phyloP scores from a whole-genome alignment of 1,284 basidiomycete species.

The Ganoderma sinense region DNA sequence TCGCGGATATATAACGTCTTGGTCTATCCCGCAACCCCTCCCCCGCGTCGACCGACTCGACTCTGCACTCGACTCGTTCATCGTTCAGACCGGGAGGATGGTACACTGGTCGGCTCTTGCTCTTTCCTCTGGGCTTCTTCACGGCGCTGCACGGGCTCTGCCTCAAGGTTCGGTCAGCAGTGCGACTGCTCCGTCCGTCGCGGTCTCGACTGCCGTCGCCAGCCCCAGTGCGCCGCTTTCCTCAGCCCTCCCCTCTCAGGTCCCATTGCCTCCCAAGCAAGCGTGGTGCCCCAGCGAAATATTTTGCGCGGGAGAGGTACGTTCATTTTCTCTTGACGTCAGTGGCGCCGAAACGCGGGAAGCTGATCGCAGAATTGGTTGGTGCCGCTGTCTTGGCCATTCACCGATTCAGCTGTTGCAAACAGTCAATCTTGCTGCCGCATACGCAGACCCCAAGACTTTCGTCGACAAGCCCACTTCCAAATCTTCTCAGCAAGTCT shows the following conservation, averaged over 20 bases:
- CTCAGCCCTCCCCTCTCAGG: slow-evolving; percentile 71
- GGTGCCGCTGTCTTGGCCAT: background rate
- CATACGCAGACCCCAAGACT: slow-evolving; percentile 87
- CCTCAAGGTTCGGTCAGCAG: slow-evolving; percentile 32
- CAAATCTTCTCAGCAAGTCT: slow-evolving; percentile 67
- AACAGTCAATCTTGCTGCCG: slow-evolving; percentile 81
- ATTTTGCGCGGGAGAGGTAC: slow-evolving; percentile 82
- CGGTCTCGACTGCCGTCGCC: slow-evolving; percentile 68
- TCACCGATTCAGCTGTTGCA: slow-evolving; percentile 68
- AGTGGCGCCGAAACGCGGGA: background rate
- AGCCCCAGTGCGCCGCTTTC: slow-evolving; percentile 65
- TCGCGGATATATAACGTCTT: slow-evolving; percentile 20
- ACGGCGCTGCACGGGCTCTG: slow-evolving; percentile 28
- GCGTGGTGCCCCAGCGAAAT: slow-evolving; percentile 83
- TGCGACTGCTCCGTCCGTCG: slow-evolving; percentile 35
- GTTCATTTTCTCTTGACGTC: slow-evolving; percentile 38
- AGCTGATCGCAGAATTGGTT: background rate
- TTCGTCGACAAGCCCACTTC: slow-evolving; percentile 92
- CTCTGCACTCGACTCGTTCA: slow-evolving; percentile 14
- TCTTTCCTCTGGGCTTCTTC: slow-evolving; percentile 25
- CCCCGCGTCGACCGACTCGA: slow-evolving; percentile 21
- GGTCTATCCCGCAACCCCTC: slow-evolving; percentile 4
- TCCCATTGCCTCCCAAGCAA: slow-evolving; percentile 74
- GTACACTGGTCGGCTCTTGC: slow-evolving; percentile 21
- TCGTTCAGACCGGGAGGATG: slow-evolving; percentile 4